Conservation (phyloP, 345 rosid species). For the Gossypium raimondii region DNA sequence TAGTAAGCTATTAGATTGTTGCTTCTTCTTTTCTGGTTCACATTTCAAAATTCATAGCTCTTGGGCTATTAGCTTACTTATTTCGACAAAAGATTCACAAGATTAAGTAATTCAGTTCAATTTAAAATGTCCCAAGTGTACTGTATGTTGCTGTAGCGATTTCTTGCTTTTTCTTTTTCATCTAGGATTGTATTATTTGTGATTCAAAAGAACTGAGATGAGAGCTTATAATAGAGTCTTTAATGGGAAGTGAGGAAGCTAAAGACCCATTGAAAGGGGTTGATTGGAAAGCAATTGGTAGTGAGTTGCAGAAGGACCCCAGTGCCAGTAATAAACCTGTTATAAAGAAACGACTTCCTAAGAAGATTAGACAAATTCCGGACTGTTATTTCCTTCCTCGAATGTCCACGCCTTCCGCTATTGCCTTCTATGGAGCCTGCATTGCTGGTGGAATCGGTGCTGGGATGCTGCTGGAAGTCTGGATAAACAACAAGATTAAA, state of each 20-base stretch:
- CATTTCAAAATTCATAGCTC: background rate
- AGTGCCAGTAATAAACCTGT: slow-evolving; percentile 38
- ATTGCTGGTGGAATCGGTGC: slow-evolving; percentile 32
- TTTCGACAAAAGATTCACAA: background rate
- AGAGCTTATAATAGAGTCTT: background rate
- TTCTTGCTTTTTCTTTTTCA: slow-evolving; percentile 17
- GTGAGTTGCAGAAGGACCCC: slow-evolving; percentile 64
- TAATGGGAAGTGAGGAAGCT: slow-evolving; percentile 58
- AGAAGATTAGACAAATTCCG: slow-evolving; percentile 73
- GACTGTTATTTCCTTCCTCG: slow-evolving; percentile 89
- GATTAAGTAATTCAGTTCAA: background rate
- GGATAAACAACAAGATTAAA: slow-evolving; percentile 84
- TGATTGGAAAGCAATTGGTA: slow-evolving; percentile 72
- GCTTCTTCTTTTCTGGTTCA: background rate
- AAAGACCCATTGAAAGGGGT: slow-evolving; percentile 87
- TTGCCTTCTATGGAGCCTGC: slow-evolving; percentile 62
- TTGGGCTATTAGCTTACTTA: background rate
- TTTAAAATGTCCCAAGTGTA: background rate
- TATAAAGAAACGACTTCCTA: slow-evolving; percentile 69
- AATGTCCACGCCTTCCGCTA: slow-evolving; percentile 14
- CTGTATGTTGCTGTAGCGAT: slow-evolving; percentile 27
- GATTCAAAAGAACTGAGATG: slow-evolving; percentile 8
- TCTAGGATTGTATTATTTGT: background rate
- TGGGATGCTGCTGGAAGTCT: slow-evolving; percentile 42
- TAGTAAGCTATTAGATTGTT: background rate